Evolutionary conservation across 257 asterid genomes (phyloP), one percentile per base, ranked within the genome.

Genomic region (Jacaranda mimosifolia): DNA sequence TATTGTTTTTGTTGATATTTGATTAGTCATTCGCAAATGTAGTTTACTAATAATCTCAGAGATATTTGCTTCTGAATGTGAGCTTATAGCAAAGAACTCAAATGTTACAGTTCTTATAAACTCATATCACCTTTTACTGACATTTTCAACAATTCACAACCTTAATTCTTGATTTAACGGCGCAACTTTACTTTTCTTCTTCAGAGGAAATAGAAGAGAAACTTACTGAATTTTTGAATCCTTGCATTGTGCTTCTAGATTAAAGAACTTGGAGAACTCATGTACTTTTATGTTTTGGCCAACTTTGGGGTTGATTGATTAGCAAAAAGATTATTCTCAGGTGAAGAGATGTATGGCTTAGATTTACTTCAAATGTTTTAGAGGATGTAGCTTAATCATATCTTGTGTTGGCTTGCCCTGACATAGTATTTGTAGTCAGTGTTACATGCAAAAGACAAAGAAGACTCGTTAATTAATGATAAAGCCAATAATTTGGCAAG

Each of bases 211-310:
- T 64, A 48, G 49, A 0, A 43, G 9, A 63, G 21, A 72, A 9
- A 62, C 5, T 73, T 42, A 26, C 32, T 40, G 11, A 74, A 74
- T 63, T 45, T 10, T 15, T 51, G 76, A 63, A 38, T 62, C 53
- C 7, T 67, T n/a, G 9, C 42, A 19, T 38, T 39, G 53, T 36
- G 52, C 39, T 48, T 60, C 17, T 57, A 39, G 63, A 77, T 52
- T 52, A 52, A 70, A 26, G 70, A 45, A 59, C 49, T 59, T 74
- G 65, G 35, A 64, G 40, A 60, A 75, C 35, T 70, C 26, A 3
- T 55, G 70, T 15, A 21, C 38, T 56, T 70, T 48, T 17, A 64
- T 36, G 51, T 39, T 77, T 11, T n/a, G 53, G 21, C n/a, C n/a
- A n/a, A n/a, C n/a, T n/a, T n/a, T n/a, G n/a, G n/a, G n/a, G n/a